Percentiles rank a stretch among this genome's conserved stretches.
Evolutionary conservation across 768 basidiomycete genomes (phyloP).

Genomic region (Neoboletus brunneissimus): DNA sequence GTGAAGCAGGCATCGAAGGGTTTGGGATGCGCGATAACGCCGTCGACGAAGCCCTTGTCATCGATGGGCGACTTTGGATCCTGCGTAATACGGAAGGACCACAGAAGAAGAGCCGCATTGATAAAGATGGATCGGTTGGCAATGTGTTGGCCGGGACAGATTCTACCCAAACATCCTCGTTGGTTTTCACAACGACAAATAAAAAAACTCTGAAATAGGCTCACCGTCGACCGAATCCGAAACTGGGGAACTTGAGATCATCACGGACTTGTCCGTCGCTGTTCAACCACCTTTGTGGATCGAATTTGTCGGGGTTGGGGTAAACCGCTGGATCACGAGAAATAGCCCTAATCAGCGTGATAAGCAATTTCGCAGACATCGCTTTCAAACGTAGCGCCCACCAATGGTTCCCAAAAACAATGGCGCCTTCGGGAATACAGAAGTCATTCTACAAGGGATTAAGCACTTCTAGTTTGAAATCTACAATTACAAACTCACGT

Average conservation of each 20-base stretch:
- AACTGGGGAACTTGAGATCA: constrained; percentile 51
- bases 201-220: neutral
- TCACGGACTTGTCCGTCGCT: constrained; percentile 42
- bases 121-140: constrained; percentile 61
- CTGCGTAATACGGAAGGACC: constrained; percentile 58
- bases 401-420: constrained; percentile 39
- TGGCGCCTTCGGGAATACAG: constrained; percentile 37
- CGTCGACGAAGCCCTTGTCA: constrained; percentile 57
- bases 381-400: neutral
- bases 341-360: constrained; percentile 40
- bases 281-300: constrained; percentile 55
- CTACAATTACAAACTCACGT: constrained; percentile 37
- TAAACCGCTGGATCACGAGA: constrained; percentile 57
- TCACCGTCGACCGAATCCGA: constrained; percentile 53
- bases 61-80: constrained; percentile 58
- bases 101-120: constrained; percentile 60
- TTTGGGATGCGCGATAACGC: constrained; percentile 60
- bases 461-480: neutral
- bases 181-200: neutral
- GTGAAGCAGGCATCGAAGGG: constrained; percentile 59
- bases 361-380: neutral
- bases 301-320: constrained; percentile 56
- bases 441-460: constrained; percentile 29
- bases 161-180: constrained; percentile 31
- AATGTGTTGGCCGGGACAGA: constrained; percentile 66